Evolutionary conservation across 2,329 filamentous ascomycete species (phyloP), one percentile per base, ranked within the genome.

Genomic region (Neonectria punicea): DNA sequence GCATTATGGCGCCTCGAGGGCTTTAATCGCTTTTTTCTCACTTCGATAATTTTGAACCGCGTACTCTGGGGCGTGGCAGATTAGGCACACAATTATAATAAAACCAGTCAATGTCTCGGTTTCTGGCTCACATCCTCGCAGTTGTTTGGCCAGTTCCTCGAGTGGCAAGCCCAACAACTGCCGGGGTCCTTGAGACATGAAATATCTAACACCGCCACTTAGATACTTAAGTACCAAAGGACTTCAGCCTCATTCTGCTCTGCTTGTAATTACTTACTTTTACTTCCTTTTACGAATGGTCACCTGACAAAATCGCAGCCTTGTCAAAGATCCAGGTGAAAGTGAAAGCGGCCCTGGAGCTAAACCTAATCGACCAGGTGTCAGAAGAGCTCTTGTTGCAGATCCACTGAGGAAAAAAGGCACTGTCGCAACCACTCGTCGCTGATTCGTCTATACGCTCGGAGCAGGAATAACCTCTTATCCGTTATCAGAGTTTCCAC

Each of bases 401-500:
- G 67, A 66, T 62, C 71, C 71, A 69, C 64, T 39, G 51, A 39
- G 14, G 13, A 36, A 51, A 58, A n/a, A 53, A 44, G 2, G 39
- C n/a, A 20, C 34, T 51, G 11, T 25, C 13, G 47, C 30, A 39
- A 58, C 25, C 1, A 22, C 16, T 11, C 30, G 32, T n/a, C 22
- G 18, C 14, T 43, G 30, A 47, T 47, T 54, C 13, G 55, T 32
- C n/a, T 16, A 41, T 7, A n/a, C 3, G 4, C 13, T 47, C 61
- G 62, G 41, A 7, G 1, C 2, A 55, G 73, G 70, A 73, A 66
- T 55, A 73, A 70, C 56, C 11, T 53, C 4, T 16, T 16, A 2
- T 20, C 71, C 72, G 72, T 64, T 70, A 70, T 74, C 73, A 64
- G 63, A 55, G 55, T n/a, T 44, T 46, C 56, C 58, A 53, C 53